Percentiles rank a stretch among this genome's conserved stretches.
Evolutionary conservation across 2,329 filamentous ascomycete genomes (phyloP).

Genomic region (Beauveria bassiana): DNA sequence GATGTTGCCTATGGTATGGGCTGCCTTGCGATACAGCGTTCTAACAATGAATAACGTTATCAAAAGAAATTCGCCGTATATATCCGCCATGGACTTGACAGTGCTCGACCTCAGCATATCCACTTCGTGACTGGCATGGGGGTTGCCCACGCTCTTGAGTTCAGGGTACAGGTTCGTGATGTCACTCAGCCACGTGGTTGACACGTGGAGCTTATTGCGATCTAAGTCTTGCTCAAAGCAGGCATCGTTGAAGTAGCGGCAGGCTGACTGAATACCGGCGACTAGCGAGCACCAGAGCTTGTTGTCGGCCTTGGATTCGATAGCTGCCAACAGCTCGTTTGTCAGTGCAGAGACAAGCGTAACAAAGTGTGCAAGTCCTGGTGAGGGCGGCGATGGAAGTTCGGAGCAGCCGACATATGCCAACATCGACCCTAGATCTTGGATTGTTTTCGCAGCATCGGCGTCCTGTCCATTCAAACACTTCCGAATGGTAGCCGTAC

Average conservation of each 20-base stretch:
- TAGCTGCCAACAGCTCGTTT: constrained; percentile 27
- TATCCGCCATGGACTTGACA: neutral
- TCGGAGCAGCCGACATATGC: constrained; percentile 43
- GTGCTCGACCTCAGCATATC: constrained; percentile 15
- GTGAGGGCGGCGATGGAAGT: constrained; percentile 20
- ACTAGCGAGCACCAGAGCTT: constrained; percentile 31
- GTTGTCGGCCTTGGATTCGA: constrained; percentile 25
- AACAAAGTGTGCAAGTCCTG: constrained; percentile 33
- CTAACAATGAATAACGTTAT: constrained; percentile 30
- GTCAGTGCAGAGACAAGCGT: constrained; percentile 29
- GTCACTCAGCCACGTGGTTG: constrained; percentile 19
- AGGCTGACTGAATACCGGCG: constrained; percentile 27
- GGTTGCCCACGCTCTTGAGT: constrained; percentile 17
- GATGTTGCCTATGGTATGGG: constrained; percentile 19
- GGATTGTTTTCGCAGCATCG: constrained; percentile 22
- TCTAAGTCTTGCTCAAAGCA: constrained; percentile 22
- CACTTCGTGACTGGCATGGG: neutral
- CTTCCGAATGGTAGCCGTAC: constrained; percentile 19
- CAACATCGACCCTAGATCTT: constrained; percentile 34
- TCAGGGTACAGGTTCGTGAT: constrained; percentile 22
- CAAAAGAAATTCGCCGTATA: constrained; percentile 29
- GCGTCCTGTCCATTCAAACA: constrained; percentile 16
- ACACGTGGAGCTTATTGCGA: constrained; percentile 15
- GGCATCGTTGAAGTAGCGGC: constrained; percentile 34
- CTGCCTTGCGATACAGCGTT: constrained; percentile 34